Base-by-base conservation (phyloP, 169 alveolate genomes). In the Theileria equi region DNA sequence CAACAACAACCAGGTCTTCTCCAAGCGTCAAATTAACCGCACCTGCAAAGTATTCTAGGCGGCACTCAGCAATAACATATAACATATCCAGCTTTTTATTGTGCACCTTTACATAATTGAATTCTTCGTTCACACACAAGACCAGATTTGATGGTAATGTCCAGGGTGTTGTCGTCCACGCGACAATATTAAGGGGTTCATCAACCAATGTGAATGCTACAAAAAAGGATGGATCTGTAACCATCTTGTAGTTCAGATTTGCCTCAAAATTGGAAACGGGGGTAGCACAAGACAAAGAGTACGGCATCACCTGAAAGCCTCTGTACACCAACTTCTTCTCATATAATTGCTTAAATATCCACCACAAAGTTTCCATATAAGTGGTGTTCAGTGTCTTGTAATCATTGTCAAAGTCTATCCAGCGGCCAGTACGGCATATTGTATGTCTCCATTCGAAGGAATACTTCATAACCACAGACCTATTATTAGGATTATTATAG, bases 101-200 rank as follows among this genome's bases (percentile, higher is more conserved):
- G 17, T 62, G 71, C 23, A 96, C 66, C 55, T 92, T 89, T 10
- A 95, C 88, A 82, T 98, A 98, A 2, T 72, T 92, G 40, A 94
- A 87, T 26, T 86, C 90, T 23, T 97, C 97, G 87, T 96, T 89
- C 28, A 95, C 97, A 38, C 98, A 96, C 28, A 95, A 80, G 47
- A 97, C 98, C 50, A 95, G 74, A 82, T 98, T 98, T 26, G 98
- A 85, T 0, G 99, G 99, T n/a, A 98, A 91, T 0, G 99, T 98
- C 99, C 99, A 98, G 3, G 99, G 99, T 0, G 99, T 98, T 11
- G 99, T 98, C 35, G 99, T 98, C 99, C 99, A 98, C 34, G 98
- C 98, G 1, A 96, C 80, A 36, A 93, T 80, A 43, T 82, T 84
- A 0, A 89, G 71, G 17, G 81, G 80, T 19, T 77, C 86, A 17